These are phyloP conservation scores for Huntiella decipiens DNA, from an alignment of 2,329 filamentous ascomycete species.

Conservation along the genomic window DNA sequence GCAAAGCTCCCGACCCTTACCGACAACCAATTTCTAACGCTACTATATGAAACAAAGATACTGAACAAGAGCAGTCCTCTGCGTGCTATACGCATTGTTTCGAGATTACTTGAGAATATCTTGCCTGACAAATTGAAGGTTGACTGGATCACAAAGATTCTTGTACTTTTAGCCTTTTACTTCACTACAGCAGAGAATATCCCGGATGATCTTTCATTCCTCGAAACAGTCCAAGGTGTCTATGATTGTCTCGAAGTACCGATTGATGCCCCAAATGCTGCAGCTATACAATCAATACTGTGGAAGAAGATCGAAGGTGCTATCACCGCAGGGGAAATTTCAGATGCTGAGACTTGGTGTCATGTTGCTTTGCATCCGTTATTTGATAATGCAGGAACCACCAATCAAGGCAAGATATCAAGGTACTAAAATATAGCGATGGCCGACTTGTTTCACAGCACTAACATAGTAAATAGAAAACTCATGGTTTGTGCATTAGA, in stretches of 20 bases:
- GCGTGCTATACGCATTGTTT: slow-evolving; percentile 33
- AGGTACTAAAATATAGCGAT: slow-evolving; percentile 25
- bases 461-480: slow-evolving; percentile 34
- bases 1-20: slow-evolving; percentile 40
- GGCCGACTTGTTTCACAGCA: background rate
- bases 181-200: slow-evolving; percentile 23
- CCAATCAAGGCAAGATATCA: slow-evolving; percentile 49
- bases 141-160: slow-evolving; percentile 47
- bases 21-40: slow-evolving; percentile 41
- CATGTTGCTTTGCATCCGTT: slow-evolving; percentile 43
- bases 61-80: slow-evolving; percentile 35
- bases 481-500: slow-evolving; percentile 50
- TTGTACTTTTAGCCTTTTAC: slow-evolving; percentile 52
- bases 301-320: slow-evolving; percentile 59
- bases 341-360: slow-evolving; percentile 51
- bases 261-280: slow-evolving; percentile 41
- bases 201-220: slow-evolving; percentile 6
- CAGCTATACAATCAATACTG: slow-evolving; percentile 52
- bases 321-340: slow-evolving; percentile 32
- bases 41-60: slow-evolving; percentile 50
- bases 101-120: slow-evolving; percentile 42
- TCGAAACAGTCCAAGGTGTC: slow-evolving; percentile 18
- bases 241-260: slow-evolving; percentile 24
- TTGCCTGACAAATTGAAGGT: slow-evolving; percentile 29
- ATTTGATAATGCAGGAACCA: slow-evolving; percentile 44